Base-by-base conservation (phyloP, 768 basidiomycete genomes). In the Naganishia onofrii region DNA sequence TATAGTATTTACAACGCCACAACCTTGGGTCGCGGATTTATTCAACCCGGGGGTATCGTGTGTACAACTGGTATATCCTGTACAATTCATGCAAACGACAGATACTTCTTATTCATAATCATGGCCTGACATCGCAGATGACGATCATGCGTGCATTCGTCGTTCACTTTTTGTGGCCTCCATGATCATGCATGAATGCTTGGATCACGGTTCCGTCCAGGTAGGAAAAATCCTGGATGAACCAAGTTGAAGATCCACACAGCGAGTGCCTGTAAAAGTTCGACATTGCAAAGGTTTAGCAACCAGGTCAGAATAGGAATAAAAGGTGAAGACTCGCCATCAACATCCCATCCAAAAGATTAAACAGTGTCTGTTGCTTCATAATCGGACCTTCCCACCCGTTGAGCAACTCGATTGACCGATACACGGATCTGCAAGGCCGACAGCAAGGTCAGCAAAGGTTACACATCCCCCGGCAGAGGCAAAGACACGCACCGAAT, bases 311-410 rank as follows among this genome's bases (percentile, higher is more conserved):
- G n/a, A n/a, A n/a, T n/a, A n/a, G n/a, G n/a, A n/a, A n/a, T n/a
- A n/a, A n/a, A n/a, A n/a, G n/a, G n/a, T n/a, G n/a, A 31, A 26
- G 23, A 72, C 76, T 71, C 57, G 75, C 77, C 76, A 78, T 78
- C 57, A 78, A 48, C 55, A 76, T 58, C 7, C 74, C 77, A 38
- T 79, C 78, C 71, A 79, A 38, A 21, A 72, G 57, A 26, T 74
- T 54, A 73, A 79, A 79, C 48, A 79, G 57, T 0, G 74, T 69
- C 71, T 88, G 79, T 1, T 84, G 85, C 13, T 76, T 71, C 69
- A 86, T 85, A 68, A 87, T 83, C 1, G 74, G 72, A 10, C 87
- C 87, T 29, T 72, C 71, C 85, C 86, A 88, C 0, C 86, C 86
- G 58, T 84, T 70, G 4, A 73, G 42, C 34, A 80, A 69, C 63